Percentiles rank a stretch among this genome's conserved stretches.
These are phyloP conservation scores for Camelina sativa DNA, from an alignment of 345 rosid species.

Conservation along the genomic window DNA sequence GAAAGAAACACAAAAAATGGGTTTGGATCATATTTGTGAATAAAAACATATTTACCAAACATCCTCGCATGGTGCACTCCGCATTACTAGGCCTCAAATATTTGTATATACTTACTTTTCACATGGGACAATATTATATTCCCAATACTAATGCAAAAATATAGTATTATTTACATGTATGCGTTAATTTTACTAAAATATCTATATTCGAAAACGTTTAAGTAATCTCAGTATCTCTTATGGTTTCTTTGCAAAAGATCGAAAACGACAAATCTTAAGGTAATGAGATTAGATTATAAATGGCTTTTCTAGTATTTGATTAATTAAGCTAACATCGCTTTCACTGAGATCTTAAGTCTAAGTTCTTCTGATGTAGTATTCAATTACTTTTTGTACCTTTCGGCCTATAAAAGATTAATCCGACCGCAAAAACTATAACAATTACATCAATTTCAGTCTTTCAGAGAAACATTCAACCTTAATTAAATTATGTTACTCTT, in stretches of 20 bases:
- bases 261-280: slow-evolving; percentile 31
- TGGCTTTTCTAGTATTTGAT: slow-evolving; percentile 28
- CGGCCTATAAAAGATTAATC: slow-evolving; percentile 16
- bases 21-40: slow-evolving; percentile 35
- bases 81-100: slow-evolving; percentile 28
- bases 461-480: slow-evolving; percentile 26
- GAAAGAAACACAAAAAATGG: slow-evolving; percentile 17
- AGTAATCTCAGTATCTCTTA: background rate
- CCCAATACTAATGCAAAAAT: slow-evolving; percentile 4
- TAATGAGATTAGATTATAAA: slow-evolving; percentile 7
- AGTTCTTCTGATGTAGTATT: slow-evolving; percentile 33
- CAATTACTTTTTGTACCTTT: slow-evolving; percentile 29
- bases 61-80: slow-evolving; percentile 39
- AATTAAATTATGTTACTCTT: background rate
- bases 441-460: slow-evolving; percentile 27
- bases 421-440: too few relatives aligned
- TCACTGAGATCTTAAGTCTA: slow-evolving; percentile 39
- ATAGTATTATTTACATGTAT: background rate
- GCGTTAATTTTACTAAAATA: background rate
- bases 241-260: background rate
- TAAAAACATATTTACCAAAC: slow-evolving; percentile 41
- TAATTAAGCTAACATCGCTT: slow-evolving; percentile 37
- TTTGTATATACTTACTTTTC: background rate
- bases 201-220: background rate
- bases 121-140: slow-evolving; percentile 21